Base-by-base conservation (phyloP, 2,329 filamentous ascomycete species). In the Rutstroemia sp. region DNA sequence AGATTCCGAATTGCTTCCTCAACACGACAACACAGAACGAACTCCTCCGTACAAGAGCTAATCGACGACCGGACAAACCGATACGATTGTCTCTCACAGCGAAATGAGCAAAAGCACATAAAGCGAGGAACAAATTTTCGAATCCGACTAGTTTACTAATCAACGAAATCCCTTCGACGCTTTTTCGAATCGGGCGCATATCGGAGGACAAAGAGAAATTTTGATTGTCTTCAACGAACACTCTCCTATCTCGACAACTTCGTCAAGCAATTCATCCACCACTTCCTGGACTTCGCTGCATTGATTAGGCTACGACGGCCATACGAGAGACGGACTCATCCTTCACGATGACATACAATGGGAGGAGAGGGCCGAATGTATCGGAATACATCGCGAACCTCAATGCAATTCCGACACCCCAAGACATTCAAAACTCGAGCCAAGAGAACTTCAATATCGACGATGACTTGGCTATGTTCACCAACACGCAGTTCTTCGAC, bases 321-420 rank as follows among this genome's bases (percentile, higher is more conserved):
- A 17, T 25, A 14, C 30, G 7, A 47, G 1, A 46, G 16, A 25
- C 30, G n/a, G 41, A 41, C 16, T 14, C 8, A n/a, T 30, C 37
- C 10, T 17, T 49, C 49, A 91, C 91, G 87, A 83, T 88, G 71
- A 80, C 77, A 70, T 91, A 84, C 79, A 84, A 80, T 72, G 86
- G 85, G 68, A 87, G 89, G 60, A 84, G 87, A 69, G 88, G 82
- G 65, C 87, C 89, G 68, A 95, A 95, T 72, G 88, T 96, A 73
- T 91, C 90, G 68, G 87, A 91, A 69, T 95, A 94, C 75, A 80
- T 96, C 63, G 87, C 89, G 67, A 87, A 92, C 64, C 78, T 96
- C 67, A 96, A 96, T 76, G 82, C 80, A 47, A 76, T 86, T 56
- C 80, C 80, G 2, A 76, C 84, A 59, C 76, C 86, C 59, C 82